phyloP scores from a whole-genome alignment of 306 rosid species.

The Astragalus glycyphyllos region DNA sequence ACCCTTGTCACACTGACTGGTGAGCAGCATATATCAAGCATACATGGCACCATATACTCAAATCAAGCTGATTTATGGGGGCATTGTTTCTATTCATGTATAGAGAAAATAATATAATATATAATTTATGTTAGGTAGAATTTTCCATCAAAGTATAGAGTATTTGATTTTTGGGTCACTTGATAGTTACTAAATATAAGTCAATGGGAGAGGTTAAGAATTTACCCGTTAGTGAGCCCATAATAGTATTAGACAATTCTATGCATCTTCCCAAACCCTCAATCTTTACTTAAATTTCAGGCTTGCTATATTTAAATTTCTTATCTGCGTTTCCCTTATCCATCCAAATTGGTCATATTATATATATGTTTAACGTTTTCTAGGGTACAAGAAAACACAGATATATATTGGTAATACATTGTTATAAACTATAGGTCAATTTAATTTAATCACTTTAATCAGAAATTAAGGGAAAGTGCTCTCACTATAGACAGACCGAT shows the following conservation, averaged over 20 bases:
- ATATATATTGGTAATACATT: slow-evolving; percentile 22
- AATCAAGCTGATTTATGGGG: slow-evolving; percentile 35
- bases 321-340: slow-evolving; percentile 12
- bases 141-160: slow-evolving; percentile 42
- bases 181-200: slow-evolving; percentile 33
- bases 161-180: slow-evolving; percentile 1
- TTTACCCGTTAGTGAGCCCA: slow-evolving; percentile 36
- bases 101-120: neutral
- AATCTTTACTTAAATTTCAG: slow-evolving; percentile 19
- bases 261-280: slow-evolving; percentile 29
- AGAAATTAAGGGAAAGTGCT: slow-evolving; percentile 49
- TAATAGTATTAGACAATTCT: slow-evolving; percentile 28
- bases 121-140: slow-evolving; percentile 36
- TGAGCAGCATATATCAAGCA: slow-evolving; percentile 14
- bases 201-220: slow-evolving; percentile 51
- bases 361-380: slow-evolving; percentile 18
- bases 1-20: slow-evolving; percentile 2
- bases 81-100: slow-evolving; percentile 6
- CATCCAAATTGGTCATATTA: slow-evolving; percentile 24
- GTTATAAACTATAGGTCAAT: neutral
- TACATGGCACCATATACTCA: slow-evolving; percentile 27
- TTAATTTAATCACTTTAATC: slow-evolving; percentile 25
- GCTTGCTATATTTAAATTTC: slow-evolving; percentile 28
- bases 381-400: slow-evolving; percentile 38
- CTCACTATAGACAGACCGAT: slow-evolving; percentile 47